phyloP scores from a whole-genome alignment of 2,329 filamentous ascomycete species.

The Trichophyton equinum region DNA sequence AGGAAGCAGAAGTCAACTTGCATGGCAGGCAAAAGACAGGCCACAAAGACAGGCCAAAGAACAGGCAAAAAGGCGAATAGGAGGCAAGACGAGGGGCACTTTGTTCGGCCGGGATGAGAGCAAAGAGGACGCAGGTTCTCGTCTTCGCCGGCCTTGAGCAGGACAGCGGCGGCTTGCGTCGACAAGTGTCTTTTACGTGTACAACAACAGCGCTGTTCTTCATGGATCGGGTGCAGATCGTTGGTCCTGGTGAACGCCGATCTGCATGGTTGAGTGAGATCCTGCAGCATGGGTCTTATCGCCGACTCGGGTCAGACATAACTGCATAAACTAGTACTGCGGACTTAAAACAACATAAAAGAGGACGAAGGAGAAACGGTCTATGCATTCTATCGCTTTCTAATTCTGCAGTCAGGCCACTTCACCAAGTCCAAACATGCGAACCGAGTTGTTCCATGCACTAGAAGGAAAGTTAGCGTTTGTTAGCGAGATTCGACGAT shows the following conservation, averaged over 20 bases:
- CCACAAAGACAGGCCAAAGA: too few species aligned
- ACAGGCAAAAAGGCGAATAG: too few species aligned
- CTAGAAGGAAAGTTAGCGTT: constrained; percentile 21
- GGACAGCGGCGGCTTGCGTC: too few species aligned
- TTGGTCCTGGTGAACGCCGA: neutral
- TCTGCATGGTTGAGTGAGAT: neutral
- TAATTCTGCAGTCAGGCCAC: constrained; percentile 5
- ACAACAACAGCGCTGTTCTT: neutral
- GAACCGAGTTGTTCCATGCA: constrained; percentile 68
- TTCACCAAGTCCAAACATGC: constrained; percentile 62
- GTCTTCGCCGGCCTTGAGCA: too few species aligned
- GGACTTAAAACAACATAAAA: too few species aligned
- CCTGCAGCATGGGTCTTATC: neutral
- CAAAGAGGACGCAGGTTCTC: too few species aligned
- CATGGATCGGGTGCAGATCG: constrained; percentile 1
- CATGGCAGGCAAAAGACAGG: too few species aligned
- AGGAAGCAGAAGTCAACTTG: neutral
- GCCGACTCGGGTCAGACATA: neutral
- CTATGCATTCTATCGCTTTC: neutral
- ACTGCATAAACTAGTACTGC: neutral
- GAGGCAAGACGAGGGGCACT: too few species aligned
- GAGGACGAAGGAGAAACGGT: too few species aligned
- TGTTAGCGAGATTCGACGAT: constrained; percentile 16
- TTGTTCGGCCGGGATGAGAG: too few species aligned
- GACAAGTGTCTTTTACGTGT: neutral